These are phyloP conservation scores for Ceratocystis smalleyi DNA, from an alignment of 2,329 filamentous ascomycete species.

Conservation along the genomic window DNA sequence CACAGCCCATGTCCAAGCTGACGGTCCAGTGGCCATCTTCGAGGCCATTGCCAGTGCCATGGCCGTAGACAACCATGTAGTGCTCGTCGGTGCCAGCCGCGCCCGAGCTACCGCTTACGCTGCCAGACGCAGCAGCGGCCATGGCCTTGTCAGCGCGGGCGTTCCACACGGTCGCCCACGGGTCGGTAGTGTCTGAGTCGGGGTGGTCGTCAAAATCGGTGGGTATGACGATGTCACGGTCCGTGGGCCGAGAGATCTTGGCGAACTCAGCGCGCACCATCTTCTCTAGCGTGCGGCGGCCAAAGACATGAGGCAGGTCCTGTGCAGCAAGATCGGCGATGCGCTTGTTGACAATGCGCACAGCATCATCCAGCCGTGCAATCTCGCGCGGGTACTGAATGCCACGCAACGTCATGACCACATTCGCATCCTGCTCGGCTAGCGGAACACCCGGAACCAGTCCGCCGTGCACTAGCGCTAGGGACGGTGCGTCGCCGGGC, in stretches of 20 bases:
- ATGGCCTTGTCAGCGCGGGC: slow-evolving; percentile 28
- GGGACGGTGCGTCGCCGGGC: slow-evolving; percentile 39
- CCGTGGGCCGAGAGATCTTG: slow-evolving; percentile 16
- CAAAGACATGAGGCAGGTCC: slow-evolving; percentile 6
- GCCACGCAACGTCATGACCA: slow-evolving; percentile 85
- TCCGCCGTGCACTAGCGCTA: slow-evolving; percentile 69
- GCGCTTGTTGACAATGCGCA: slow-evolving; percentile 19
- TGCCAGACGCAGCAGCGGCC: background rate
- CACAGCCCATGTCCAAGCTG: slow-evolving; percentile 74
- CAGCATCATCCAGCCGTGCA: slow-evolving; percentile 24
- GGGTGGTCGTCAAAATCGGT: slow-evolving; percentile 36
- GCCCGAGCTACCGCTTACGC: slow-evolving; percentile 1
- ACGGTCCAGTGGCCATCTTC: slow-evolving; percentile 50
- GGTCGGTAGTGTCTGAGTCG: slow-evolving; percentile 34
- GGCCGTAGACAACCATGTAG: slow-evolving; percentile 69
- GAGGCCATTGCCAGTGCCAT: slow-evolving; percentile 62
- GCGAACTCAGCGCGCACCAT: slow-evolving; percentile 14
- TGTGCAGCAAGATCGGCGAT: slow-evolving; percentile 13
- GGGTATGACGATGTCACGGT: slow-evolving; percentile 25
- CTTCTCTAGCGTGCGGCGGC: slow-evolving; percentile 13
- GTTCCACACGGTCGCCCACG: slow-evolving; percentile 54
- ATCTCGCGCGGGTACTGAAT: slow-evolving; percentile 40
- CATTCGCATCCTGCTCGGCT: slow-evolving; percentile 56
- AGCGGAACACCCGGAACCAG: slow-evolving; percentile 61
- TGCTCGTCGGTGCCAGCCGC: slow-evolving; percentile 22